Conservation (phyloP, 2,329 filamentous ascomycete species). For the Penicillium sp. region DNA sequence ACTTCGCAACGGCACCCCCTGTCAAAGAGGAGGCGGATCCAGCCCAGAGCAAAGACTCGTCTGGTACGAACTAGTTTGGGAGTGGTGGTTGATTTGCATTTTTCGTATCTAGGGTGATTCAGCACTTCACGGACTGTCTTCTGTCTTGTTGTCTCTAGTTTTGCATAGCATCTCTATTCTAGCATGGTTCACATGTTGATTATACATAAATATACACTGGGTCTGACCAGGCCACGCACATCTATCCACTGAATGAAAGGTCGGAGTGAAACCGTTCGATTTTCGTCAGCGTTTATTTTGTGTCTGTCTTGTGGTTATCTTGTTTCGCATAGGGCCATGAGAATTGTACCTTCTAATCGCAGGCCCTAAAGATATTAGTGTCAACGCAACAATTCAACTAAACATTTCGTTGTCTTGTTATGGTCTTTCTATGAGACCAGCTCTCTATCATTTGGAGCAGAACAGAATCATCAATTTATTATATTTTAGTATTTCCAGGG, state of each 20-base stretch:
- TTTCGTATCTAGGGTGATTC: background rate
- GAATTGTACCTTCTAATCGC: background rate
- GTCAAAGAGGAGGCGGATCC: conserved; percentile 6
- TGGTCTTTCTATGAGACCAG: background rate
- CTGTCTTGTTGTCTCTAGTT: background rate
- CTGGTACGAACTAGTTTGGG: conserved; percentile 3
- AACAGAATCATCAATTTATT: background rate
- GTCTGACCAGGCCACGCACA: background rate
- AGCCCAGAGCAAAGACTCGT: conserved; percentile 1
- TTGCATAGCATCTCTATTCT: conserved; percentile 13
- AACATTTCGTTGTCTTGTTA: background rate
- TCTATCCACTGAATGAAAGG: background rate
- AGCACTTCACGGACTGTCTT: background rate
- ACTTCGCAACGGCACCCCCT: conserved; percentile 1
- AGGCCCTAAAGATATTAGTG: background rate
- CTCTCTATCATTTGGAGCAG: background rate
- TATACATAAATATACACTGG: background rate
- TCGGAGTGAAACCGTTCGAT: background rate
- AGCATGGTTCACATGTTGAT: conserved; percentile 1
- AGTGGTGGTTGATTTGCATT: background rate
- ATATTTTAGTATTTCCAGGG: background rate
- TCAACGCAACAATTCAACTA: too few relatives aligned
- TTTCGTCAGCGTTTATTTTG: background rate
- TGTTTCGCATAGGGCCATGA: background rate
- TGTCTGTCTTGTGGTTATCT: background rate